Percentiles rank a stretch among this genome's conserved stretches.
Evolutionary conservation across 2,329 filamentous ascomycete genomes (phyloP).

Genomic region (Aspergillaceae sp.): DNA sequence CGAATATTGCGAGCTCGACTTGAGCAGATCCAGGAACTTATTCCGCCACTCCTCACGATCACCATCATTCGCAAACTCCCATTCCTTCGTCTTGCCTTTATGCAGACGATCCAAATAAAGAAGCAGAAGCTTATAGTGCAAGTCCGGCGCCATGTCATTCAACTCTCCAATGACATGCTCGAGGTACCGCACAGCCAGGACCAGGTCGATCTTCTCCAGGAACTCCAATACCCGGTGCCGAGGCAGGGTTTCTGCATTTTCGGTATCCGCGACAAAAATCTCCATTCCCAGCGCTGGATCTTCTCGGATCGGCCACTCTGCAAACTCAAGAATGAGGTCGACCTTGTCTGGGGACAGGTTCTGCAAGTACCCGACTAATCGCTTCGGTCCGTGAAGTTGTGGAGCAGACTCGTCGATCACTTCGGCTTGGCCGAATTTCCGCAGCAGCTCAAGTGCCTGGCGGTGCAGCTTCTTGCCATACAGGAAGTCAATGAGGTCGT

Average conservation of each 20-base stretch:
- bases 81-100: slow-evolving; percentile 26
- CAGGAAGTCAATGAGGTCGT: slow-evolving; percentile 93
- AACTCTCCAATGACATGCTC: slow-evolving; percentile 87
- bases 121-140: slow-evolving; percentile 76
- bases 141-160: slow-evolving; percentile 72
- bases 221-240: slow-evolving; percentile 67
- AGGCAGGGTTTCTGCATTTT: slow-evolving; percentile 86
- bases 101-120: slow-evolving; percentile 55
- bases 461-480: slow-evolving; percentile 90
- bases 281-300: slow-evolving; percentile 77
- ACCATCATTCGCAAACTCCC: slow-evolving; percentile 31
- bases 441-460: slow-evolving; percentile 72
- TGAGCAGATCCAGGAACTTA: slow-evolving; percentile 66
- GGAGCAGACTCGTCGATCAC: slow-evolving; percentile 32
- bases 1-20: slow-evolving; percentile 70
- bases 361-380: slow-evolving; percentile 85
- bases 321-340: slow-evolving; percentile 84
- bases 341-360: slow-evolving; percentile 78
- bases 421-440: slow-evolving; percentile 63
- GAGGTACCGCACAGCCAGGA: slow-evolving; percentile 71
- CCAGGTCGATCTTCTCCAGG: slow-evolving; percentile 58
- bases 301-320: slow-evolving; percentile 71
- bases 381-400: slow-evolving; percentile 66
- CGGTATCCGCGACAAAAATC: slow-evolving; percentile 83
- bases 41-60: slow-evolving; percentile 53